phyloP scores from a whole-genome alignment of 371 early-diverging fungal genomes.

The Mucor racemosus region DNA sequence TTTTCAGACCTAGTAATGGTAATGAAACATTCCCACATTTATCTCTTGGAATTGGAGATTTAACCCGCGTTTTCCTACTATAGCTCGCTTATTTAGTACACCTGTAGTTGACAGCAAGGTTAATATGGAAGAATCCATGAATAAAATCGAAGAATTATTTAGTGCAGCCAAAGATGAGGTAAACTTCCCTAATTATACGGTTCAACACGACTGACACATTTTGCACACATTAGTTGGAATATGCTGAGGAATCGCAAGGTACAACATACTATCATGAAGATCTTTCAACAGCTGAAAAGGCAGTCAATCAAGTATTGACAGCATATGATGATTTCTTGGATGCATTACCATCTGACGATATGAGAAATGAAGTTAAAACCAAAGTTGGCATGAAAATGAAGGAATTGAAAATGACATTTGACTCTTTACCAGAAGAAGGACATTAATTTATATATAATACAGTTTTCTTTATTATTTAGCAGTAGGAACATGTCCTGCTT shows the following conservation, averaged over 20 bases:
- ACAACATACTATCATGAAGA: conserved; percentile 52
- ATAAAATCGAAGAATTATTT: conserved; percentile 42
- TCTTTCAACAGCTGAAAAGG: conserved; percentile 39
- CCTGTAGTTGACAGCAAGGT: not conserved
- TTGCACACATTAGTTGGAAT: conserved; percentile 38
- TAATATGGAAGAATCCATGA: conserved; percentile 39
- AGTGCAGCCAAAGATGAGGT: conserved; percentile 48
- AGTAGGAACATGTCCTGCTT: conserved; percentile 64
- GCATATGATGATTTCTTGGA: conserved; percentile 39
- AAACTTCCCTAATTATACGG: not conserved
- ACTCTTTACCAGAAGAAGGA: conserved; percentile 40
- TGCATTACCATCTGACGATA: conserved; percentile 39
- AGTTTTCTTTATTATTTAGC: conserved; percentile 13
- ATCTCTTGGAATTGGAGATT: no score
- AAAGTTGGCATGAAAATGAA: conserved; percentile 47
- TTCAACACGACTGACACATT: not conserved
- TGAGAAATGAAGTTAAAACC: conserved; percentile 39
- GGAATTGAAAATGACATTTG: conserved; percentile 46
- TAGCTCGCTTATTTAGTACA: not conserved
- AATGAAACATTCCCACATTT: not conserved
- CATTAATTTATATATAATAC: conserved; percentile 9
- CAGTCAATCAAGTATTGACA: conserved; percentile 38
- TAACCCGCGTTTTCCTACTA: not conserved
- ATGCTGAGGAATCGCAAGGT: conserved; percentile 47
- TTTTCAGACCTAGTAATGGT: not conserved